Conservation (phyloP, 164 flowering plant genomes). For the Saururus chinensis region DNA sequence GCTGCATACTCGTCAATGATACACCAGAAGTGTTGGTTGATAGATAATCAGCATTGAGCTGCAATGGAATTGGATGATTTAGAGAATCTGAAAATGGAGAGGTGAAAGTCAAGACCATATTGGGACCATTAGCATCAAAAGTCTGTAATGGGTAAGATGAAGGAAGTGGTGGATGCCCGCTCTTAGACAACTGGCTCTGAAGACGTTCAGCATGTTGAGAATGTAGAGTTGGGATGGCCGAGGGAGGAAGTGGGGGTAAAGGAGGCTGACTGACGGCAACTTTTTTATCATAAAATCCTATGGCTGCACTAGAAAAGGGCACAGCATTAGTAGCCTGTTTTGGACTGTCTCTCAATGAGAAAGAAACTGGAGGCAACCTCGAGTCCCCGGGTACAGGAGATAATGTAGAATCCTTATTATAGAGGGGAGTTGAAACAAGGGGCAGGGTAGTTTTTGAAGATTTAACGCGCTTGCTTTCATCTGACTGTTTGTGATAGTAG, state of each 20-base stretch:
- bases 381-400: slow-evolving; percentile 33
- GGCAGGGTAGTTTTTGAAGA: slow-evolving; percentile 23
- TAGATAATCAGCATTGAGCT: slow-evolving; percentile 48
- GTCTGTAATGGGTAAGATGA: slow-evolving; percentile 37
- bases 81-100: slow-evolving; percentile 12
- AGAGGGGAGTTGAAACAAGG: slow-evolving; percentile 23
- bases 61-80: slow-evolving; percentile 17
- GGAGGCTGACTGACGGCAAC: slow-evolving; percentile 60
- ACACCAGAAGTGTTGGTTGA: slow-evolving; percentile 25
- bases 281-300: slow-evolving; percentile 56
- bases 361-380: slow-evolving; percentile 33
- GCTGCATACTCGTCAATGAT: slow-evolving; percentile 22
- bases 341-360: slow-evolving; percentile 29
- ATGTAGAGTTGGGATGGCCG: slow-evolving; percentile 35
- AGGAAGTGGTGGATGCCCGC: slow-evolving; percentile 30
- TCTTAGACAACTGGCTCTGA: slow-evolving; percentile 39
- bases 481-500: slow-evolving; percentile 36
- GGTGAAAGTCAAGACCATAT: not conserved
- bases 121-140: slow-evolving; percentile 19
- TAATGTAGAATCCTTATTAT: slow-evolving; percentile 27
- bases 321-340: slow-evolving; percentile 26
- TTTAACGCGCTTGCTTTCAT: slow-evolving; percentile 35
- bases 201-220: slow-evolving; percentile 36
- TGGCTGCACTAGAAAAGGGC: slow-evolving; percentile 27
- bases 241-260: slow-evolving; percentile 85